phyloP scores from a whole-genome alignment of 163 green algal genomes.

The Prototheca cutis region DNA sequence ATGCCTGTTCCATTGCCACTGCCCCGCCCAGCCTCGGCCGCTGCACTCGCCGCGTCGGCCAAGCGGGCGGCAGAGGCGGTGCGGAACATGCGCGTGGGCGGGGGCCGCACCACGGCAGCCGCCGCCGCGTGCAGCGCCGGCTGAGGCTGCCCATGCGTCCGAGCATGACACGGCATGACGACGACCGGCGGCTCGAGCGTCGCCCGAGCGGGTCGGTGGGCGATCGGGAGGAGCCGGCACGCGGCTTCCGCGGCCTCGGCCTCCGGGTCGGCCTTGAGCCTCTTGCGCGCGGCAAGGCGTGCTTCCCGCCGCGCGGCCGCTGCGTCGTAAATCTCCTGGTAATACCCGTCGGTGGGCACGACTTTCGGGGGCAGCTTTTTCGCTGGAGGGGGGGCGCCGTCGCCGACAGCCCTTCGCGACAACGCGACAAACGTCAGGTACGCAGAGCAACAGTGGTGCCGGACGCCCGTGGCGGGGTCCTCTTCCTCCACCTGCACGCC shows the following conservation, averaged over 20 bases:
- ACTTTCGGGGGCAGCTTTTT: slow-evolving; percentile 22
- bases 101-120: too few species aligned
- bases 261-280: slow-evolving; percentile 16
- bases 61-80: too few species aligned
- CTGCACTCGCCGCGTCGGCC: too few species aligned
- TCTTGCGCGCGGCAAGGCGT: slow-evolving; percentile 30
- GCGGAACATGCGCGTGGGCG: too few species aligned
- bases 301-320: slow-evolving; percentile 30
- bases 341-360: slow-evolving; percentile 27
- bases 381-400: neutral
- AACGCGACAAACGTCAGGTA: slow-evolving; percentile 77
- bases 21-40: too few species aligned
- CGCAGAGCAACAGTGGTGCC: slow-evolving; percentile 71
- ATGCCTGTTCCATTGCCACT: too few species aligned
- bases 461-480: slow-evolving; percentile 51
- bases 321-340: slow-evolving; percentile 32
- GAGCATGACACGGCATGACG: too few species aligned
- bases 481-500: slow-evolving; percentile 68
- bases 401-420: slow-evolving; percentile 3
- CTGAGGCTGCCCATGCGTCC: too few species aligned
- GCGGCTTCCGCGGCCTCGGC: slow-evolving; percentile 10
- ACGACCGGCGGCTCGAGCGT: slow-evolving; percentile 38
- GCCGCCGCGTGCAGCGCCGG: too few species aligned
- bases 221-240: slow-evolving; percentile 50
- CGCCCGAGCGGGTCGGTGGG: slow-evolving; percentile 34